Percentiles rank a stretch among this genome's conserved stretches.
Conservation (phyloP, 371 early-diverging fungal genomes). For the Mycotypha africana region DNA sequence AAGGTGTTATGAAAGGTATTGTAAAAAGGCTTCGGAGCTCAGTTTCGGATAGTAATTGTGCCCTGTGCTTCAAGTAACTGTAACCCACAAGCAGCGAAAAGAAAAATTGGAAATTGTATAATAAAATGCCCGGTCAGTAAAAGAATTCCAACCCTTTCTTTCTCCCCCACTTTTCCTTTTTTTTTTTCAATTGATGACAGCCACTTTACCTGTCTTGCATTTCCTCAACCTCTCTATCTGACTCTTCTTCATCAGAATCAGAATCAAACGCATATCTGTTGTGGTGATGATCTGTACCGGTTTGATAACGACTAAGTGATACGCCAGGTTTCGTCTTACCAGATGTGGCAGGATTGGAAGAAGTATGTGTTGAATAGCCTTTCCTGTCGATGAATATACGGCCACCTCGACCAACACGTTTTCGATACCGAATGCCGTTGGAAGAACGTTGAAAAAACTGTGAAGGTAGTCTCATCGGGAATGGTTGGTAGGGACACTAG, state of each 20-base stretch:
- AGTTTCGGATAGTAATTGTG: constrained; percentile 39
- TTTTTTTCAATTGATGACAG: constrained; percentile 27
- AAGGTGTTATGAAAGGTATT: constrained; percentile 31
- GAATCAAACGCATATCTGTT: constrained; percentile 42
- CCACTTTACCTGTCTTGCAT: constrained; percentile 16
- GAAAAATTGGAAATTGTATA: constrained; percentile 2
- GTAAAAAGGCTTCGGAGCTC: constrained; percentile 46
- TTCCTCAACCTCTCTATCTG: constrained; percentile 45
- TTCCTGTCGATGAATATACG: constrained; percentile 51
- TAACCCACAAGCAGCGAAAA: no score
- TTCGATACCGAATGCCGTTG: constrained; percentile 35
- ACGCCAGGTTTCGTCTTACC: constrained; percentile 26
- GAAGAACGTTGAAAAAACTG: constrained; percentile 26
- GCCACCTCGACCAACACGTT: constrained; percentile 59
- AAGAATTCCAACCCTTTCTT: constrained; percentile 23
- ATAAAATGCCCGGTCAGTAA: no score
- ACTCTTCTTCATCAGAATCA: constrained; percentile 49
- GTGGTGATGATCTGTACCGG: not conserved
- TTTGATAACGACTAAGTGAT: not conserved
- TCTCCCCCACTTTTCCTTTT: constrained; percentile 11
- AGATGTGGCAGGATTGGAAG: not conserved
- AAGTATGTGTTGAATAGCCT: constrained; percentile 1
- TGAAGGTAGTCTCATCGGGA: constrained; percentile 29
- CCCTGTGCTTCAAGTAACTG: constrained; percentile 43
- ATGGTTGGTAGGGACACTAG: constrained; percentile 49